phyloP scores from a whole-genome alignment of 2,329 filamentous ascomycete genomes.

The Waltergamsia citrina region DNA sequence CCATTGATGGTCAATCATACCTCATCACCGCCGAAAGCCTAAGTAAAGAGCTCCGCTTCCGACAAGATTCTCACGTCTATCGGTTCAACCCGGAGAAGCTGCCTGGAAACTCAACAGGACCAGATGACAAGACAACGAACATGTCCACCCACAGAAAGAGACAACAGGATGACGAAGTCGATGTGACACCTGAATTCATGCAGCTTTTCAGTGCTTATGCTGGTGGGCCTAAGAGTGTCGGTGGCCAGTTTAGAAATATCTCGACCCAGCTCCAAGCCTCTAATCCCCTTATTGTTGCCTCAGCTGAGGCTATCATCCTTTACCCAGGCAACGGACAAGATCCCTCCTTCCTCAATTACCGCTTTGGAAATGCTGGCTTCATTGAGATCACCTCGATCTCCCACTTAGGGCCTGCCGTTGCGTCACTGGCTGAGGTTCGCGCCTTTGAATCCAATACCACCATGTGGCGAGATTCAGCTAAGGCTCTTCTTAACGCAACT shows the following conservation, averaged over 20 bases:
- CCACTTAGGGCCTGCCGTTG: neutral
- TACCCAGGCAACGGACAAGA: neutral
- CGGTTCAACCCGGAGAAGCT: too few species aligned
- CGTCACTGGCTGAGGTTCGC: constrained; percentile 1
- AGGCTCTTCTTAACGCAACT: too few species aligned
- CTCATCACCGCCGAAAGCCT: too few species aligned
- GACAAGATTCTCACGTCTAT: too few species aligned
- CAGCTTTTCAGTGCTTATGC: neutral
- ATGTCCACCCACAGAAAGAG: too few species aligned
- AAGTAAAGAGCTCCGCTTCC: too few species aligned
- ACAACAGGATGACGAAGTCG: too few species aligned
- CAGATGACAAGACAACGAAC: too few species aligned
- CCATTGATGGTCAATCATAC: too few species aligned
- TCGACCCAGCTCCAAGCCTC: neutral
- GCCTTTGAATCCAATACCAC: constrained; percentile 2
- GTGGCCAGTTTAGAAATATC: neutral
- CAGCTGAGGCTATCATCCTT: neutral
- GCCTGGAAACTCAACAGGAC: too few species aligned
- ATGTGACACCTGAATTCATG: too few species aligned
- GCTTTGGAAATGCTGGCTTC: neutral
- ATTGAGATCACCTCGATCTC: neutral
- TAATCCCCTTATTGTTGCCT: neutral
- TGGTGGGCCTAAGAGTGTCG: neutral
- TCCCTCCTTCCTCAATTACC: neutral
- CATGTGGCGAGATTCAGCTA: neutral